Evolutionary conservation across 257 asterid genomes (phyloP), one percentile per base, ranked within the genome.

Genomic region (Rhazya stricta): DNA sequence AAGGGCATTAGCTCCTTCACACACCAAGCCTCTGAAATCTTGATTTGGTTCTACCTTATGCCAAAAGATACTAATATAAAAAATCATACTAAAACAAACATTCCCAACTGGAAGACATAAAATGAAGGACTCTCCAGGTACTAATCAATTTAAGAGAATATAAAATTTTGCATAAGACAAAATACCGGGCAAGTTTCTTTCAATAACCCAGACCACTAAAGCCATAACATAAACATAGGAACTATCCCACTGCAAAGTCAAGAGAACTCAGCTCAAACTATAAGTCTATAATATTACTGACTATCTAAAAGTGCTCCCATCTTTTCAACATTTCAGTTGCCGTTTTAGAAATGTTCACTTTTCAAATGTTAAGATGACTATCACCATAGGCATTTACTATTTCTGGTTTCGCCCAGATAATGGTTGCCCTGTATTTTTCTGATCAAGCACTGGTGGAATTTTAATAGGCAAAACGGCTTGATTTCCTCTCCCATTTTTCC

Each of bases 21-120:
- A 92, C 57, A 92, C 98, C 90, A 92, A 83, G 67, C 99, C 99
- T 82, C 84, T 96, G 80, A 95, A 95, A 89, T 95, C 98, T 86
- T 92, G 98, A 81, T 95, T 95, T 86, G 97, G 99, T 77, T 95
- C 99, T 92, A 95, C 97, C 99, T 95, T 89, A 75, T 88, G 82
- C 86, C 88, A 85, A 84, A 83, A 86, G 77, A 84, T 32, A 73
- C 67, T 30, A 73, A 77, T 76, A 76, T 78, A 37, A 83, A 77
- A 78, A 79, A 74, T 80, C 73, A 82, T 29, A 46, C 50, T 10
- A 3, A 25, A 18, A 67, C 29, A 57, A 42, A 32, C 46, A 76
- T 36, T 25, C 41, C 42, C 32, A 4, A 29, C 23, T 53, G 2
- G 30, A 9, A 21, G 23, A n/a, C 2, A 8, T 1, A 42, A 58